phyloP scores from a whole-genome alignment of 2,329 filamentous ascomycete species.

The Fusarium illudens region DNA sequence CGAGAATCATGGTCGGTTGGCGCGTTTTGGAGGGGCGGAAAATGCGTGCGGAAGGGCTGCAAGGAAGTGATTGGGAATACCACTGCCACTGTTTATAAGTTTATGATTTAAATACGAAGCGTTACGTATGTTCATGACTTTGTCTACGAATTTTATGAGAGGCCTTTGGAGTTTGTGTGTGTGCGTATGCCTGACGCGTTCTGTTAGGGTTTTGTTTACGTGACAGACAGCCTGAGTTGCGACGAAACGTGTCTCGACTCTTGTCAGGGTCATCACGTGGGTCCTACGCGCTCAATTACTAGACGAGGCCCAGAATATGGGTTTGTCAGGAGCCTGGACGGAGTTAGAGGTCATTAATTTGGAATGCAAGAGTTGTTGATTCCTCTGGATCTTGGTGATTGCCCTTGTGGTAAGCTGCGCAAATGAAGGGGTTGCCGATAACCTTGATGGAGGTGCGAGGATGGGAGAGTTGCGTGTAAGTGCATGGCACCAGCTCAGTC shows the following conservation, averaged over 20 bases:
- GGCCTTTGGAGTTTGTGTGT: slow-evolving; percentile 2
- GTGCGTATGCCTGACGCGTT: slow-evolving; percentile 24
- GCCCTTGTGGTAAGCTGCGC: not conserved
- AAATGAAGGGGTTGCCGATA: not conserved
- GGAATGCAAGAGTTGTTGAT: not conserved
- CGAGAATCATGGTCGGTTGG: slow-evolving; percentile 22
- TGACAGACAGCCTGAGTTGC: slow-evolving; percentile 9
- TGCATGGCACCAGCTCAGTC: not conserved
- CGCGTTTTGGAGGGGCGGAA: slow-evolving; percentile 21
- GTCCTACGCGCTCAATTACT: slow-evolving; percentile 13
- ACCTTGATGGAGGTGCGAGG: not conserved
- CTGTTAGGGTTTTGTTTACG: slow-evolving; percentile 41
- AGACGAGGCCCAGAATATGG: not conserved
- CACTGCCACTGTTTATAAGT: slow-evolving; percentile 35
- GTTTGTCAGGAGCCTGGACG: not conserved
- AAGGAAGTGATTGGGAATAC: slow-evolving; percentile 32
- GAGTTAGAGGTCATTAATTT: not conserved
- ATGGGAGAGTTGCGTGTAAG: slow-evolving; percentile 16
- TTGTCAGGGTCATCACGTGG: slow-evolving; percentile 37
- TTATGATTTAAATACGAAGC: slow-evolving; percentile 20
- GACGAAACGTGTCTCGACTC: slow-evolving; percentile 34
- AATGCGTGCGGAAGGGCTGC: slow-evolving; percentile 29
- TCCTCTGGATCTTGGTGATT: not conserved
- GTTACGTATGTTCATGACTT: not conserved
- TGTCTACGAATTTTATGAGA: not conserved